These are phyloP conservation scores for Inga oerstediana DNA, from an alignment of 306 rosid species.

Conservation along the genomic window DNA sequence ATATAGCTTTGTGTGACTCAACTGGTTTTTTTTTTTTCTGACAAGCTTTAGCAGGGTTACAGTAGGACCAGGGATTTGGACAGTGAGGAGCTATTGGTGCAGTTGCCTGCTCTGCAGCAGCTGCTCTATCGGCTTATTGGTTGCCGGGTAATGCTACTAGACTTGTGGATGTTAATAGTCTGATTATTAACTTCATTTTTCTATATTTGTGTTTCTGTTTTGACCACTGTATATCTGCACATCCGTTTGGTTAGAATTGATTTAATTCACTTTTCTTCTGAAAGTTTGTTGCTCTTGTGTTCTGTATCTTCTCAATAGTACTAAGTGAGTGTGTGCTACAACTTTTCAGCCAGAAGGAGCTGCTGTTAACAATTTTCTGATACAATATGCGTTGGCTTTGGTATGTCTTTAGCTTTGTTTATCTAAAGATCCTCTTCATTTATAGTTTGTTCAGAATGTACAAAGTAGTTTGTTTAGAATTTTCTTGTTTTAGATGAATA, in stretches of 20 bases:
- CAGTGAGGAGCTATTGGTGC: slow-evolving; percentile 74
- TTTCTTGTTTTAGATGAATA: neutral
- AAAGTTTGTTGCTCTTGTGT: neutral
- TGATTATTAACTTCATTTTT: neutral
- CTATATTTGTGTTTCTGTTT: no score
- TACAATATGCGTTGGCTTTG: slow-evolving; percentile 87
- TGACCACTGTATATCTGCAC: no score
- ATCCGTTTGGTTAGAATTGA: neutral
- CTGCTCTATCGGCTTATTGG: slow-evolving; percentile 76
- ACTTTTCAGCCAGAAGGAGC: slow-evolving; percentile 85
- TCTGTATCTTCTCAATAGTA: neutral
- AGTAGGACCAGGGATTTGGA: slow-evolving; percentile 75
- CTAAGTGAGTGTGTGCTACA: slow-evolving; percentile 25
- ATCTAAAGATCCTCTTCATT: neutral
- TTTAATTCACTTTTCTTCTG: neutral
- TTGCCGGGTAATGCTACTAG: slow-evolving; percentile 57
- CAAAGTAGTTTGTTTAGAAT: neutral
- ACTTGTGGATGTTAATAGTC: slow-evolving; percentile 20
- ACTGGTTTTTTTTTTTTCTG: neutral
- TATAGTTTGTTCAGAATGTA: slow-evolving; percentile 24
- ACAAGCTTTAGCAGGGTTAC: neutral
- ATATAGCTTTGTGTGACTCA: neutral
- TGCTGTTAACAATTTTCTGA: slow-evolving; percentile 63
- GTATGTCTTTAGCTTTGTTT: slow-evolving; percentile 40
- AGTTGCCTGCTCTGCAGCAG: slow-evolving; percentile 84